Evolutionary conservation across 176 grass and related monocot genomes (phyloP), one percentile per base, ranked within the genome.

Genomic region (Hsuehochloa calcarea): DNA sequence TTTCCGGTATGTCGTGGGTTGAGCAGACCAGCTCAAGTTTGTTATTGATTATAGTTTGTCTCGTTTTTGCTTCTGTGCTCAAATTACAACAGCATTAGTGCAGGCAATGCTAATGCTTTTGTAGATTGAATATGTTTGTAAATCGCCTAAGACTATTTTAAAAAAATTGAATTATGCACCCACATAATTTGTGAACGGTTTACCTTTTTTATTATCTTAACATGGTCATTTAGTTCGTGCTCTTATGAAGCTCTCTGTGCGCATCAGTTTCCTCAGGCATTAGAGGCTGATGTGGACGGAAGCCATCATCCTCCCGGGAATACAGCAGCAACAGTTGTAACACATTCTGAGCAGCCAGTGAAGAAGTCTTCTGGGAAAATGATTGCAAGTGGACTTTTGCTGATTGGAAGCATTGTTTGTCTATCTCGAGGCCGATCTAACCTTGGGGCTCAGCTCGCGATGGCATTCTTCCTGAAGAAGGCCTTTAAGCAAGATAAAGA

Each of bases 381-480:
- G 40, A 89, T 96, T 70, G 84, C 90, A 16, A 91, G 92, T 26
- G 93, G 96, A 50, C 80, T 96, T 55, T 31, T 99, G 56, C 76
- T 99, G 46, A 75, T 89, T 55, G 96, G 96, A 35, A 89, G 90
- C 69, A 84, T 99, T 8, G 75, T 92, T 72, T 99, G 91, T 69
- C 75, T 99, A 50, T 94, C 96, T 11, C 90, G 90, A 75, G 91
- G 93, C 26, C 83, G 91, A 13, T 89, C 89, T 31, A 84, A 89
- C 63, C 80, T 96, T 50, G 96, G 90, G 47, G 88, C 91, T 12
- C 96, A 99, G 66, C 63, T 99, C 8, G 93, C 96, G 0, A 85
- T 96, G 81, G 91, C 90, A 29, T 96, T 94, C 40, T 94, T 99
- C 61, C 37, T 99, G 65, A 99, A 94, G 39, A 99, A 96, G 70